Percentiles rank a stretch among this genome's conserved stretches.
Evolutionary conservation across 768 basidiomycete species (phyloP).

Genomic region (Lactarius sanguifluus): DNA sequence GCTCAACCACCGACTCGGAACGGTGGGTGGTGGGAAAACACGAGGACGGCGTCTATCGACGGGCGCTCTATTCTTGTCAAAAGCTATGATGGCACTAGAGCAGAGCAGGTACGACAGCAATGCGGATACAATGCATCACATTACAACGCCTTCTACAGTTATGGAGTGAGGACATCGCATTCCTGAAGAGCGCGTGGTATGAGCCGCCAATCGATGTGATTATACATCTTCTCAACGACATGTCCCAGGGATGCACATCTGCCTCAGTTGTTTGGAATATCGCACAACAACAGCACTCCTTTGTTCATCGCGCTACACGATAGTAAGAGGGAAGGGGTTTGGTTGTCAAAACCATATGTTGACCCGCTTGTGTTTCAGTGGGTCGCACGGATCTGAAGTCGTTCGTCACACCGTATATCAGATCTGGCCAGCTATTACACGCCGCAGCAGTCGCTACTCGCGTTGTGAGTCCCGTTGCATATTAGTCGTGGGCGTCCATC

Average conservation of each 20-base stretch:
- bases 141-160: not conserved
- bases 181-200: slow-evolving; percentile 17
- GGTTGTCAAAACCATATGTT: not conserved
- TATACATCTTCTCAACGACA: not conserved
- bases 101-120: slow-evolving; percentile 4
- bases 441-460: slow-evolving; percentile 18
- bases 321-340: not conserved
- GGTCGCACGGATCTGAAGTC: slow-evolving; percentile 8
- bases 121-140: not conserved
- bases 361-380: not conserved
- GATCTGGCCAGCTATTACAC: slow-evolving; percentile 12
- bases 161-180: slow-evolving; percentile 10
- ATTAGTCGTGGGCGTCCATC: not conserved
- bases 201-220: not conserved
- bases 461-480: slow-evolving; percentile 4
- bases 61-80: slow-evolving; percentile 16
- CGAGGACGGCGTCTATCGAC: slow-evolving; percentile 8
- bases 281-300: not conserved
- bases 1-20: not conserved
- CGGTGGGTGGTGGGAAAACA: slow-evolving; percentile 15
- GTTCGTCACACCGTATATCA: slow-evolving; percentile 16
- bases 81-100: slow-evolving; percentile 11
- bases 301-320: slow-evolving; percentile 13
- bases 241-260: slow-evolving; percentile 14
- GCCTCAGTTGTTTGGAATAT: slow-evolving; percentile 18